phyloP scores from a whole-genome alignment of 768 basidiomycete species.

The Boletellus ananas region DNA sequence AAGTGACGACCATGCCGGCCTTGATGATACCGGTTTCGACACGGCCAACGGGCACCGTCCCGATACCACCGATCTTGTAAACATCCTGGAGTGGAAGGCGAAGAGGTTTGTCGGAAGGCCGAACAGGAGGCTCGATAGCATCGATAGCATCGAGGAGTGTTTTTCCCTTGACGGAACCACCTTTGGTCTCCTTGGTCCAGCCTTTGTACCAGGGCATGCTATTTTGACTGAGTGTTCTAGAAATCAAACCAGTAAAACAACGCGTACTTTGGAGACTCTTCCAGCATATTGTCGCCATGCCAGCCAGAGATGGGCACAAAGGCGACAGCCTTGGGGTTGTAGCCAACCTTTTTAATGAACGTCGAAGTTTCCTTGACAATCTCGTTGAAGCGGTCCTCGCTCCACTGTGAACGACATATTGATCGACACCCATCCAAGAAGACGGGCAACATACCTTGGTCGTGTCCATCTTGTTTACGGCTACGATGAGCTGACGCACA shows the following conservation, averaged over 20 bases:
- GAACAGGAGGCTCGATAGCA: constrained; percentile 95
- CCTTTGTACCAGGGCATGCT: constrained; percentile 99
- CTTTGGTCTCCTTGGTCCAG: constrained; percentile 96
- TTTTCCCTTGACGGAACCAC: constrained; percentile 92
- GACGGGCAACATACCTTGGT: constrained; percentile 62
- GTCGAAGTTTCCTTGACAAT: constrained; percentile 95
- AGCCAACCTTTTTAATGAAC: constrained; percentile 99
- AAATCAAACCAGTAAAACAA: neutral
- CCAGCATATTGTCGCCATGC: constrained; percentile 99
- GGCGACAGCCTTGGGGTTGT: constrained; percentile 97
- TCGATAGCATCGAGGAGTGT: constrained; percentile 99
- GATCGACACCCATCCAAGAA: neutral
- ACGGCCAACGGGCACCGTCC: constrained; percentile 99
- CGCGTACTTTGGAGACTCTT: constrained; percentile 89
- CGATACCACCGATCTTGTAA: constrained; percentile 99
- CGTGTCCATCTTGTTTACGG: constrained; percentile 99
- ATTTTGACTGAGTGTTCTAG: constrained; percentile 15
- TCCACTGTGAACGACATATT: constrained; percentile 64
- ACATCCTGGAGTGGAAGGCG: constrained; percentile 99
- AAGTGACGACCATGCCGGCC: constrained; percentile 98
- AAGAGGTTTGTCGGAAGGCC: constrained; percentile 99
- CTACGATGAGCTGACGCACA: constrained; percentile 99
- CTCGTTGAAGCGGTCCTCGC: constrained; percentile 99
- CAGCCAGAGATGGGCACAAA: constrained; percentile 99
- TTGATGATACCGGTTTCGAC: constrained; percentile 99